These are phyloP conservation scores for Neostapfia colusana DNA, from an alignment of 176 grass and related monocot genomes.

Conservation along the genomic window DNA sequence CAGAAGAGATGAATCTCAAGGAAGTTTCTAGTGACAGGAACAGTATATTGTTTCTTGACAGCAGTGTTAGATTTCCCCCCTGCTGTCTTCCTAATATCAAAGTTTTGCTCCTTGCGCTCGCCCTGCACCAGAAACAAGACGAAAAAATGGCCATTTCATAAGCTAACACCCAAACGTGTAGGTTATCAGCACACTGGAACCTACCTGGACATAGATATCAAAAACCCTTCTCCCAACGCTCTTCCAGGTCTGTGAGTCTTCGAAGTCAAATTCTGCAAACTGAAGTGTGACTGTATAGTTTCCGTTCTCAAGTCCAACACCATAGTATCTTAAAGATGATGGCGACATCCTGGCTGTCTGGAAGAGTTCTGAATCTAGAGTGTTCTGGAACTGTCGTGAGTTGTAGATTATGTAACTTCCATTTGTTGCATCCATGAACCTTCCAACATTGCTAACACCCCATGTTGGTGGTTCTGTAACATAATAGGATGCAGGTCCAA, in stretches of 20 bases:
- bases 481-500: constrained; percentile 60
- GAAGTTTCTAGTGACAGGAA: constrained; percentile 77
- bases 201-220: constrained; percentile 90
- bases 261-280: constrained; percentile 64
- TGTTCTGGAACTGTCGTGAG: constrained; percentile 58
- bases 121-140: constrained; percentile 43
- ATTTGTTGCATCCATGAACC: constrained; percentile 39
- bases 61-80: constrained; percentile 57
- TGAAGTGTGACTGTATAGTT: constrained; percentile 84
- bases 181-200: constrained; percentile 12
- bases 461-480: constrained; percentile 51
- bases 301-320: constrained; percentile 85
- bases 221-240: constrained; percentile 78
- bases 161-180: not conserved
- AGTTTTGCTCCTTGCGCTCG: constrained; percentile 61
- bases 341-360: constrained; percentile 75
- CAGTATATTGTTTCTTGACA: constrained; percentile 51
- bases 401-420: constrained; percentile 53
- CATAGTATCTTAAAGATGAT: constrained; percentile 86
- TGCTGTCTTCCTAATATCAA: constrained; percentile 76
- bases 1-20: constrained; percentile 97
- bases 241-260: constrained; percentile 43
- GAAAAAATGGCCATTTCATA: not conserved
- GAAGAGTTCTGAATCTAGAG: constrained; percentile 67
- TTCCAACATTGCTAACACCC: constrained; percentile 78